phyloP scores from a whole-genome alignment of 2,329 filamentous ascomycete species.

The Calonectria pauciramosa region DNA sequence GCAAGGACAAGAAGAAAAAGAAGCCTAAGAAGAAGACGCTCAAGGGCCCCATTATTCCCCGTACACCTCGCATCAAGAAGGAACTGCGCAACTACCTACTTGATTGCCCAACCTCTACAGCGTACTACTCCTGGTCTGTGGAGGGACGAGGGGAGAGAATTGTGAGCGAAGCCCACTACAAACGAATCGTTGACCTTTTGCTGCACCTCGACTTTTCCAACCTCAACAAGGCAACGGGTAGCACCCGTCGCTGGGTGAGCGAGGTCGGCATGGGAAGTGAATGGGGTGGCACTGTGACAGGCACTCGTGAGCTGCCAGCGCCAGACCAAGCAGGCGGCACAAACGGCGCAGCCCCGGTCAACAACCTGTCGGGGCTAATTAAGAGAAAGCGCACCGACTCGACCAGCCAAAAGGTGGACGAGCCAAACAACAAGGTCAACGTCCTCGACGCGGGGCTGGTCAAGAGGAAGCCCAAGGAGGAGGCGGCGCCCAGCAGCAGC shows the following conservation, averaged over 20 bases:
- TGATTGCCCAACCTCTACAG: conserved; percentile 65
- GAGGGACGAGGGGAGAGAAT: conserved; percentile 74
- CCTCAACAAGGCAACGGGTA: conserved; percentile 71
- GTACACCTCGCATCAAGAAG: conserved; percentile 76
- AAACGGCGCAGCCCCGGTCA: conserved; percentile 48
- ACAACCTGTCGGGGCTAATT: conserved; percentile 64
- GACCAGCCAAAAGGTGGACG: conserved; percentile 33
- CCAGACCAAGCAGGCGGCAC: conserved; percentile 25
- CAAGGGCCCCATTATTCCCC: conserved; percentile 72
- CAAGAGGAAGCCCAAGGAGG: conserved; percentile 67
- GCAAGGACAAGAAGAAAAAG: conserved; percentile 51
- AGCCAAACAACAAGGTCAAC: conserved; percentile 54
- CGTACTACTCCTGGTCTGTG: conserved; percentile 76
- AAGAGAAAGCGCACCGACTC: conserved; percentile 60
- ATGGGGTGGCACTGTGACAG: conserved; percentile 67
- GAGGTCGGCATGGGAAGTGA: conserved; percentile 70
- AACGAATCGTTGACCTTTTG: conserved; percentile 76
- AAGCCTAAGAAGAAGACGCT: conserved; percentile 60
- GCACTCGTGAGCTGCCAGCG: conserved; percentile 51
- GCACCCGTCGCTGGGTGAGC: conserved; percentile 78
- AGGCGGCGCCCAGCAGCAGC: conserved; percentile 29
- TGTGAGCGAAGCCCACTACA: conserved; percentile 75
- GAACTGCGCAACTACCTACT: conserved; percentile 64
- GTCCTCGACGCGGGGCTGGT: conserved; percentile 63
- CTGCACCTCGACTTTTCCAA: conserved; percentile 81